A percentile compares a stretch with the other conserved stretches of the same genome.
phyloP scores from a whole-genome alignment of 495 filamentous ascomycete genomes.

The Eremomyces bilateralis region DNA sequence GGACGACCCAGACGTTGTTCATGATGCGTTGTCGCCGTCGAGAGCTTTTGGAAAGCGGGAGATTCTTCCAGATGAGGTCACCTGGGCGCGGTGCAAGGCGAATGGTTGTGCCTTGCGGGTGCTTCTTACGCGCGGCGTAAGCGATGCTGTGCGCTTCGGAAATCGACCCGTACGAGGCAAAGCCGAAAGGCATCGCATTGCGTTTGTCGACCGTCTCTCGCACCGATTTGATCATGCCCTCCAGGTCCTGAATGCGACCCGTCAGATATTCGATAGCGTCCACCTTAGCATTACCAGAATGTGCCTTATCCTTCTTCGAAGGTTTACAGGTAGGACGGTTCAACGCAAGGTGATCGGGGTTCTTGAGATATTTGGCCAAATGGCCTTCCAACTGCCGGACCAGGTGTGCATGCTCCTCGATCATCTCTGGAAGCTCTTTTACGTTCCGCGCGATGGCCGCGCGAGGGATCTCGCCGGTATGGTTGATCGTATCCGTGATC shows the following conservation, averaged over 20 bases:
- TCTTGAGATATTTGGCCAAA: constrained; percentile 72
- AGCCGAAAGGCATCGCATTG: constrained; percentile 75
- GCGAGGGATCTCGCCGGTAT: constrained; percentile 52
- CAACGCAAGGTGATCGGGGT: constrained; percentile 59
- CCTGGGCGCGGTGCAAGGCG: constrained; percentile 64
- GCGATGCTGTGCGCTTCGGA: constrained; percentile 75
- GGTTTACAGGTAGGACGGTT: constrained; percentile 61
- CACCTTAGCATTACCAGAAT: constrained; percentile 46
- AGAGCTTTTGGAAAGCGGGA: constrained; percentile 40
- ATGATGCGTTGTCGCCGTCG: constrained; percentile 51
- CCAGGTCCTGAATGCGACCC: constrained; percentile 58
- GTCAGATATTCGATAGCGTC: constrained; percentile 92
- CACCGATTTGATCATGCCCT: constrained; percentile 64
- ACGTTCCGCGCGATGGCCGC: constrained; percentile 79
- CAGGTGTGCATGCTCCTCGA: constrained; percentile 59
- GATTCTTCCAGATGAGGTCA: constrained; percentile 92
- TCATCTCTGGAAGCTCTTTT: constrained; percentile 61
- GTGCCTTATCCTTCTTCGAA: constrained; percentile 3
- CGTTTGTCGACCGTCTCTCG: constrained; percentile 64
- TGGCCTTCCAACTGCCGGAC: constrained; percentile 66
- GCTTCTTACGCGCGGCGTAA: constrained; percentile 55
- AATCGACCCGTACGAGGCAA: constrained; percentile 80
- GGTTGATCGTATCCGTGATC: constrained; percentile 52
- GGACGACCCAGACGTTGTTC: constrained; percentile 61
- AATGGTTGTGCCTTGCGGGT: constrained; percentile 59